Base-by-base conservation (phyloP, 306 rosid species). In the Cyclanthera cordifolia region DNA sequence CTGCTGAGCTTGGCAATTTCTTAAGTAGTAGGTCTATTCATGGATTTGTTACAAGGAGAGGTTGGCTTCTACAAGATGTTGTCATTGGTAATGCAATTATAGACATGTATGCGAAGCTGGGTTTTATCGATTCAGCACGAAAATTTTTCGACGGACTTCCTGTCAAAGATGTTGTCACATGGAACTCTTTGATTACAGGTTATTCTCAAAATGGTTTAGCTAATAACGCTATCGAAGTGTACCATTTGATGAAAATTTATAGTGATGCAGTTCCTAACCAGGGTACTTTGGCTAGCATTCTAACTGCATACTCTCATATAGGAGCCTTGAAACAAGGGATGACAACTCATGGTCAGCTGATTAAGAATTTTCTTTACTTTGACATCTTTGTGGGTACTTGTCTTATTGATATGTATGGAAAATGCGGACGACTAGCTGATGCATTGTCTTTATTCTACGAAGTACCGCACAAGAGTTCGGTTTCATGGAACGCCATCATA, bases 151-250 rank as follows among this genome's bases (percentile, higher is more conserved):
- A 77, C 68, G 69, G 73, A 28, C 82, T 79, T 69, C 74, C 77
- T 8, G 41, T 53, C 60, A 83, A 72, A 74, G 84, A 83, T 39
- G 80, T 73, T 21, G 21, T 80, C 53, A 74, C 87, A 5, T 83
- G 87, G 87, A 83, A 80, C 41, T 54, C 82, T 55, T 72, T 83
- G 76, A 83, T 83, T 58, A 80, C 84, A 6, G 77, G 87, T 34
- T 80, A 77, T 67, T 74, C 87, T 45, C 87, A 83, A 77, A 83
- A 83, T 41, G 84, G 87, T 61, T 78, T 73, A 13, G 87, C 87
- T 32, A 72, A 75, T 15, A 80, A 83, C 72, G 87, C 87, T 3
- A 72, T 77, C 45, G 76, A 77, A 74, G 73, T 75, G 45, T 83
- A 69, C 27, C 6, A 69, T 61, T 45, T n/a, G 79, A 80, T 83